A percentile compares a stretch with the other conserved stretches of the same genome.
Evolutionary conservation across 805 yeast species (phyloP).

Genomic region (Maudiozyma bulderi): DNA sequence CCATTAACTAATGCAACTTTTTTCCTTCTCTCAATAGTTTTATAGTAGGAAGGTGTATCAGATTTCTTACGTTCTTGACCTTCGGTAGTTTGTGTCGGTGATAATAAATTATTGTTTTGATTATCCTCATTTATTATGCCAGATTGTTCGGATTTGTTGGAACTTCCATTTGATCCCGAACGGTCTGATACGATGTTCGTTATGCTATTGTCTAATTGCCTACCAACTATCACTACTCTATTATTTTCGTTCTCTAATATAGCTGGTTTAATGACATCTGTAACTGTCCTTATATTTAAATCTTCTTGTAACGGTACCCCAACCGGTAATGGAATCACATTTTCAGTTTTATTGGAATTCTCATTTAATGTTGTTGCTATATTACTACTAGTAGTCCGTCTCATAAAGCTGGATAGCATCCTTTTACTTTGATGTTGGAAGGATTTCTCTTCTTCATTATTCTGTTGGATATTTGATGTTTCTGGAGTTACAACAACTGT

Average conservation of each 20-base stretch:
- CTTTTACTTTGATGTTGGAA: constrained; percentile 2
- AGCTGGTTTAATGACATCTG: background rate
- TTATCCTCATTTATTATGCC: background rate
- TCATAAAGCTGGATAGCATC: constrained; percentile 1
- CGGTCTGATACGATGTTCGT: background rate
- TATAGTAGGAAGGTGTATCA: background rate
- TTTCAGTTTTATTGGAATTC: background rate
- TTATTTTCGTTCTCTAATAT: background rate
- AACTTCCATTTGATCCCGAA: background rate
- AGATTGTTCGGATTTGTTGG: background rate
- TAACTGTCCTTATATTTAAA: background rate
- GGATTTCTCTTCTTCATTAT: background rate
- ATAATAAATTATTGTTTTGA: background rate
- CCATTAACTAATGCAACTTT: constrained; percentile 71
- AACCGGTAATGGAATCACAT: background rate
- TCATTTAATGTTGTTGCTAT: background rate
- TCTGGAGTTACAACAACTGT: too few relatives aligned
- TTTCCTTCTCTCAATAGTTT: constrained; percentile 61
- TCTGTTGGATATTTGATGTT: background rate
- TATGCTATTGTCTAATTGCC: background rate
- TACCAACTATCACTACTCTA: constrained; percentile 1
- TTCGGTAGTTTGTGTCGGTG: background rate
- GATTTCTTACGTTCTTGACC: background rate
- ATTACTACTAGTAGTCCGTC: background rate
- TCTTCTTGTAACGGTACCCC: background rate